These are phyloP conservation scores for Podaxis sp. DNA, from an alignment of 768 basidiomycete genomes.

Conservation along the genomic window DNA sequence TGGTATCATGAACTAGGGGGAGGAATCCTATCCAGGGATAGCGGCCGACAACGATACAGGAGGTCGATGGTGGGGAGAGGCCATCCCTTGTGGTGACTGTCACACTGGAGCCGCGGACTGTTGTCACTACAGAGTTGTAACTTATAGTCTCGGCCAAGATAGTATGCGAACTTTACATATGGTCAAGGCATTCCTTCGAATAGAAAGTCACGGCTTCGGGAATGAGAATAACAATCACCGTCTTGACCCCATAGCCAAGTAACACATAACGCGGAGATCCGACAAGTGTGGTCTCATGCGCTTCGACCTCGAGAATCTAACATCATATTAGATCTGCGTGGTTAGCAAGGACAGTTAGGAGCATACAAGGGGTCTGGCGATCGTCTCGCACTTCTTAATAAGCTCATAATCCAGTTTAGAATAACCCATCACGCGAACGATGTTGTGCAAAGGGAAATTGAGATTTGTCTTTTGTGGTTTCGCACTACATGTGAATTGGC, in stretches of 20 bases:
- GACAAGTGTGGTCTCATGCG: not conserved
- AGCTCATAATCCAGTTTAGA: not conserved
- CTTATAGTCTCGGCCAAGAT: no score
- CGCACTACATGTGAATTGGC: not conserved
- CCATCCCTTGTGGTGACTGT: no score
- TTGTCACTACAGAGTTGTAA: no score
- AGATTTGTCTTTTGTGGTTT: not conserved
- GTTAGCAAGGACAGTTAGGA: not conserved
- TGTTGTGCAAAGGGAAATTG: not conserved
- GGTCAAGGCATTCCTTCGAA: not conserved
- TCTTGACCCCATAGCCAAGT: not conserved
- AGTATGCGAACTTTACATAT: no score
- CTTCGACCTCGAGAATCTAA: not conserved
- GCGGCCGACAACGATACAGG: no score
- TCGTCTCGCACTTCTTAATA: not conserved
- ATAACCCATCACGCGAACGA: not conserved
- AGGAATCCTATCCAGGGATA: no score
- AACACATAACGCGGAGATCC: not conserved
- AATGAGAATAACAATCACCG: not conserved
- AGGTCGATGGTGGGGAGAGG: no score
- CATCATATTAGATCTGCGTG: not conserved
- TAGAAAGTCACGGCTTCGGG: not conserved
- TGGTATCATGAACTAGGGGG: no score
- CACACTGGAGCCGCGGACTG: no score
- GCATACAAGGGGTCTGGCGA: not conserved